Base-by-base conservation (phyloP, 2,329 filamentous ascomycete genomes). In the Cryphonectria naterciae region DNA sequence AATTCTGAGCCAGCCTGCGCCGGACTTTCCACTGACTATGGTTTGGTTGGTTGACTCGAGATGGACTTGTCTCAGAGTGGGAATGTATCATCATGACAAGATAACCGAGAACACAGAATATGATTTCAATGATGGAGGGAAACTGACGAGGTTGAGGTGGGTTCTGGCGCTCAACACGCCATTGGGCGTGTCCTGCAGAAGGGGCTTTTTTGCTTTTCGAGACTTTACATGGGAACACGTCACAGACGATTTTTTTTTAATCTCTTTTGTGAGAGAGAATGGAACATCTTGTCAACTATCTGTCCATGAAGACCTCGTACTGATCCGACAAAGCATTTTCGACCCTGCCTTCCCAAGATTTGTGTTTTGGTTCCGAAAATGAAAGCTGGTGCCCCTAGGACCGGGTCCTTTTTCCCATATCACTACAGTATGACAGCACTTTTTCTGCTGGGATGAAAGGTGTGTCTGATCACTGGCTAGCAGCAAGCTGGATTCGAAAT, bases 401-500 rank as follows among this genome's bases (percentile, higher is more conserved):
- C 19, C 6, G 46, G 8, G 7, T 22, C 46, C 46, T 15, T 32
- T 32, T 8, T 28, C 46, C 25, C 35, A 58, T 32, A 58, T 35
- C 15, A 19, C 4, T 32, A 58, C 15, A 19, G 15, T 32, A 58
- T 32, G 13, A 5, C 17, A 13, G 32, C 32, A 39, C 58, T 22
- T 17, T 37, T 39, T 61, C 4, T 32, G 19, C 19, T 19, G 25
- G 3, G 54, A 22, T 22, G 8, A 10, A 22, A 4, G 19, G 8
- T 2, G 6, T 10, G 1, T 2, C 46, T n/a, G 22, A n/a, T 49
- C 22, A 62, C 28, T 63, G 67, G 15, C 19, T n/a, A 19, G 17
- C 35, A 41, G 67, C 35, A 35, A 63, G 54, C 46, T 64, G 67
- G 17, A 68, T 68, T 7, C 60, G 41, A 35, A 70, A 70, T 19